phyloP scores from a whole-genome alignment of 75 land plant genomes.

The Cryptomeria japonica region DNA sequence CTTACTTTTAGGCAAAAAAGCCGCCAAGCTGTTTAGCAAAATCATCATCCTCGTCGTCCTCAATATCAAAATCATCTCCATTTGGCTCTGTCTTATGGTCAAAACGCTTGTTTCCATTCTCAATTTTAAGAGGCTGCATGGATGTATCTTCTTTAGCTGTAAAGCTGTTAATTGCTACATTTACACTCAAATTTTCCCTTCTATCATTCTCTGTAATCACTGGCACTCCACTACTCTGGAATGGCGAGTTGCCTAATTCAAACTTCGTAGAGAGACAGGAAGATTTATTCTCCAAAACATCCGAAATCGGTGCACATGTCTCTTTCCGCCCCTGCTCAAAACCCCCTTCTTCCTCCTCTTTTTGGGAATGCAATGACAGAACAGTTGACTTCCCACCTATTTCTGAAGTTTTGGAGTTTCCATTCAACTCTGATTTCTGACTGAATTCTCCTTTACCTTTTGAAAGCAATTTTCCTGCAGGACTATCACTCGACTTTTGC shows the following conservation, averaged over 20 bases:
- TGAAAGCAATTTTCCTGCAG: neutral
- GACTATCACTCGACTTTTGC: slow-evolving; percentile 11
- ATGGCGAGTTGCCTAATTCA: neutral
- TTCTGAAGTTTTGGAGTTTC: neutral
- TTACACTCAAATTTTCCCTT: neutral
- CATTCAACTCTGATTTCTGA: neutral
- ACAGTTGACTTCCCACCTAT: neutral
- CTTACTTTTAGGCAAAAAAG: slow-evolving; percentile 11
- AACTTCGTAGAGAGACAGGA: neutral
- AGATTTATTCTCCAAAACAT: neutral
- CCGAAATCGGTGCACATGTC: neutral
- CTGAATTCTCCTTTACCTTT: neutral
- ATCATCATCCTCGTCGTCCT: slow-evolving; percentile 10
- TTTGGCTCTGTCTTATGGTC: neutral
- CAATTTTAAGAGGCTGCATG: neutral
- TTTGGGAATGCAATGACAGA: neutral
- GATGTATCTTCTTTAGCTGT: slow-evolving; percentile 1
- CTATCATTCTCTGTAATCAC: neutral
- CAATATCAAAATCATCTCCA: neutral
- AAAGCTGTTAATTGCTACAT: neutral
- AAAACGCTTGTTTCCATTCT: neutral
- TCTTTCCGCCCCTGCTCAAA: neutral
- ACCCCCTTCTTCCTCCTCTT: neutral
- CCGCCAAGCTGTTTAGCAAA: slow-evolving; percentile 15
- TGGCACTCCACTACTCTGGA: slow-evolving; percentile 5